Evolutionary conservation across 306 rosid species (phyloP), one percentile per base, ranked within the genome.

Genomic region (Crataegus laevigata): DNA sequence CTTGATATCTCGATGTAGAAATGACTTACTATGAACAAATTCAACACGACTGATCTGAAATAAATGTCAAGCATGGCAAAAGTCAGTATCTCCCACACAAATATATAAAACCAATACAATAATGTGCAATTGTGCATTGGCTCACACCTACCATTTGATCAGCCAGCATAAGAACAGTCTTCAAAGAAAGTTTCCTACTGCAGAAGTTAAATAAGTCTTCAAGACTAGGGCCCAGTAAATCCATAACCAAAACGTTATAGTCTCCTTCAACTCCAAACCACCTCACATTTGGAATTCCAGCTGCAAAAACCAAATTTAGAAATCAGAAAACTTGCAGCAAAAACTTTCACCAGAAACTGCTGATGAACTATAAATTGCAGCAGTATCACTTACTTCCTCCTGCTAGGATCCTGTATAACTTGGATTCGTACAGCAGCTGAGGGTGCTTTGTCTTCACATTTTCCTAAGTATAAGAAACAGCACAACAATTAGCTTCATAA

Each of bases 181-280:
- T 93, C 78, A 93, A 79, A 40, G 98, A 93, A 75, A 93, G 91
- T 75, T 93, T 91, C 83, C 98, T 87, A 78, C 91, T 93, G 78
- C 98, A 91, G 85, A 93, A 93, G 88, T 93, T 93, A 78, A 93
- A 91, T 17, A 93, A 88, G 86, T 93, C 97, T 83, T 93, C 98
- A 78, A 93, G 98, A 86, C 98, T 93, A 34, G 98, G 98, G 59
- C 98, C 98, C 61, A 93, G 98, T 77, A 93, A 85, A 88, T 93
- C 98, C 92, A 93, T 93, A 51, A 93, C 98, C 54, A 93, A 82
- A 65, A 93, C 97, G 79, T 93, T 93, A 79, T 93, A 93, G 59
- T 91, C 98, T 69, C 97, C 98, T 81, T 93, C 98, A 51, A 89
- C 97, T 80, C 98, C 98, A 84, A 91, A 93, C 98, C 98, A 93